These are phyloP conservation scores for Oryza officinalis DNA, from an alignment of 176 grass and related monocot species.

Conservation along the genomic window DNA sequence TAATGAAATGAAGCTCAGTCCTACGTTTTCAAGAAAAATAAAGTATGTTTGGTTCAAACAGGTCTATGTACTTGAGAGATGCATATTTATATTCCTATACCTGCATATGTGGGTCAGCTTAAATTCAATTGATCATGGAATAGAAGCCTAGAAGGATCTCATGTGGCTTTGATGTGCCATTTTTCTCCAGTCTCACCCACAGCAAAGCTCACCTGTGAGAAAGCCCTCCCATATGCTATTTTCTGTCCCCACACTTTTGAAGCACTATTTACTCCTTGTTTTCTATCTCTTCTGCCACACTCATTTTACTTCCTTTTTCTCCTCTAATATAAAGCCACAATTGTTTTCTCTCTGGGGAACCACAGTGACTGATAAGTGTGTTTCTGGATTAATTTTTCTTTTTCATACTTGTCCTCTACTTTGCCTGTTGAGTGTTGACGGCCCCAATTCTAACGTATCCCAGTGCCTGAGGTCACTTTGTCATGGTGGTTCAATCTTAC, in stretches of 20 bases:
- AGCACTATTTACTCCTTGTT: neutral
- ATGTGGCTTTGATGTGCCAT: neutral
- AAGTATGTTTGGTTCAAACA: neutral
- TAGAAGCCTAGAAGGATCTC: neutral
- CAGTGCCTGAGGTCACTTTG: neutral
- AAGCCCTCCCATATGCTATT: neutral
- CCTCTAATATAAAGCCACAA: neutral
- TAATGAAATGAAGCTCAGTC: no score
- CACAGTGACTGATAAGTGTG: neutral
- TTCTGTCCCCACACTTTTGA: neutral
- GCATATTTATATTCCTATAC: neutral
- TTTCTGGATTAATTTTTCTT: neutral
- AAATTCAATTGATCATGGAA: neutral
- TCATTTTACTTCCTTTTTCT: neutral
- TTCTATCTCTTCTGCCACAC: neutral
- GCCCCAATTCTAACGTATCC: neutral
- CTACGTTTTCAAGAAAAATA: no score
- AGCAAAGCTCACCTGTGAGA: neutral
- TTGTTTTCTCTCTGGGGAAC: neutral
- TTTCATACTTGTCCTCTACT: neutral
- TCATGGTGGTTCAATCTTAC: neutral
- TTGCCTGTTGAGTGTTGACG: neutral
- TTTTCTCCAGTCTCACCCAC: neutral
- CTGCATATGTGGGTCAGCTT: neutral
- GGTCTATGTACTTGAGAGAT: neutral